These are phyloP conservation scores for Leishmania gerbilli DNA, from an alignment of 208 protist genomes.

Conservation along the genomic window DNA sequence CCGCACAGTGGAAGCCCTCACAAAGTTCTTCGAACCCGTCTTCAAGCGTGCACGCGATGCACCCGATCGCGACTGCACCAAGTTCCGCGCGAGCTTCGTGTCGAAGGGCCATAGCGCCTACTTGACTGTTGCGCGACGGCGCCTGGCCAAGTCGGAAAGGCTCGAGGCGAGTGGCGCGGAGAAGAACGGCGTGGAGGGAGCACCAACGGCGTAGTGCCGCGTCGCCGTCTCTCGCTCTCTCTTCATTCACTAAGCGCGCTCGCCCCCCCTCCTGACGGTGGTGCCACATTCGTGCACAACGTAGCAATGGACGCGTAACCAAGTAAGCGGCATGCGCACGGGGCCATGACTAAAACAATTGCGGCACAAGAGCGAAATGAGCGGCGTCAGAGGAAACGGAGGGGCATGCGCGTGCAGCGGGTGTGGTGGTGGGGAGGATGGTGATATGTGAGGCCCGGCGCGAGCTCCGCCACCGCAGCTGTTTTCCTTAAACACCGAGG, in stretches of 20 bases:
- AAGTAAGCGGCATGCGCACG: not conserved
- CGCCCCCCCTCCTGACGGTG: too few relatives aligned
- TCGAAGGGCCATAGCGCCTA: slow-evolving; percentile 93
- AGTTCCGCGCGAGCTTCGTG: slow-evolving; percentile 57
- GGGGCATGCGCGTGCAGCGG: too few relatives aligned
- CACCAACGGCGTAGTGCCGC: not conserved
- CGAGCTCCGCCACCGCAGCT: not conserved
- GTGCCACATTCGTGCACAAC: not conserved
- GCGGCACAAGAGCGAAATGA: not conserved
- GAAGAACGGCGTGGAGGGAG: not conserved
- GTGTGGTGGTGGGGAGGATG: not conserved
- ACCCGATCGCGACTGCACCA: slow-evolving; percentile 36
- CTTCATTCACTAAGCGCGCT: not conserved
- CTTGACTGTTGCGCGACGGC: slow-evolving; percentile 87
- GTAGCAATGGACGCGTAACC: not conserved
- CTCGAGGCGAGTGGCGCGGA: not conserved
- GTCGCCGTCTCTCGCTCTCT: not conserved
- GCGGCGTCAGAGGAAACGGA: not conserved
- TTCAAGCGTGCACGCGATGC: slow-evolving; percentile 55
- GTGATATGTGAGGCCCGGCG: not conserved
- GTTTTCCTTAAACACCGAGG: not conserved
- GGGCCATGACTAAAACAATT: too few relatives aligned
- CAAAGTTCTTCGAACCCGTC: slow-evolving; percentile 73
- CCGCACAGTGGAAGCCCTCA: slow-evolving; percentile 88
- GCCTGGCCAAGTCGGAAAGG: slow-evolving; percentile 33